Percentiles rank a stretch among this genome's conserved stretches.
Conservation (phyloP, 2,329 filamentous ascomycete genomes). For the Fusarium cicatricum region DNA sequence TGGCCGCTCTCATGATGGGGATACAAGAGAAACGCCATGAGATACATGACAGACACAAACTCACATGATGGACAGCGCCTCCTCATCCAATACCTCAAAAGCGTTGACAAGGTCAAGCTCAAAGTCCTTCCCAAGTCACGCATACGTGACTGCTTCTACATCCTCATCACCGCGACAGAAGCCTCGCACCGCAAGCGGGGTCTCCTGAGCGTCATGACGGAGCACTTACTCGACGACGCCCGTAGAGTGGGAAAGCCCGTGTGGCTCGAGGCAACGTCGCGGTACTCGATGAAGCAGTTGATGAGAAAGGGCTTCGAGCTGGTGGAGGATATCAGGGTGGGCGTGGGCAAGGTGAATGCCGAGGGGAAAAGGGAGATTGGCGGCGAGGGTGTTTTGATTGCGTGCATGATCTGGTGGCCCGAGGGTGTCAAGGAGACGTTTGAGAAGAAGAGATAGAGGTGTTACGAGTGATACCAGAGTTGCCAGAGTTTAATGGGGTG, state of each 20-base stretch:
- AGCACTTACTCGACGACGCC: slow-evolving; percentile 3
- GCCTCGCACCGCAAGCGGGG: slow-evolving; percentile 7
- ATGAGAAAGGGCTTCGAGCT: slow-evolving; percentile 8
- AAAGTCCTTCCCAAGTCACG: slow-evolving; percentile 1
- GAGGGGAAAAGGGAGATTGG: slow-evolving; percentile 12
- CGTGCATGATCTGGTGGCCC: slow-evolving; percentile 25
- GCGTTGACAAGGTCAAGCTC: slow-evolving; percentile 8
- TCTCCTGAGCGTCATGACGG: slow-evolving; percentile 1
- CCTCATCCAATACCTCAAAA: slow-evolving; percentile 3
- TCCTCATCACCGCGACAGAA: slow-evolving; percentile 12
- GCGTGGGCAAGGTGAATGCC: slow-evolving; percentile 9
- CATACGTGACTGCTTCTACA: slow-evolving; percentile 12
- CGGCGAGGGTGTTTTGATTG: slow-evolving; percentile 14
- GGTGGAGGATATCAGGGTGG: slow-evolving; percentile 16
- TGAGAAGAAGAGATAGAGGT: no score
- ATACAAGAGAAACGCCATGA: not conserved
- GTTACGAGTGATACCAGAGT: no score
- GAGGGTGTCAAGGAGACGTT: not conserved
- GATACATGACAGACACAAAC: no score
- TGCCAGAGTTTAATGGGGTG: no score
- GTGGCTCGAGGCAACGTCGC: slow-evolving; percentile 17
- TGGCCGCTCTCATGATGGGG: no score
- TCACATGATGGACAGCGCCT: slow-evolving; percentile 7
- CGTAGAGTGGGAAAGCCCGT: slow-evolving; percentile 11
- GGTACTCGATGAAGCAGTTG: slow-evolving; percentile 20